These are phyloP conservation scores for Gloeostereum incarnatum DNA, from an alignment of 768 basidiomycete species.

Conservation along the genomic window DNA sequence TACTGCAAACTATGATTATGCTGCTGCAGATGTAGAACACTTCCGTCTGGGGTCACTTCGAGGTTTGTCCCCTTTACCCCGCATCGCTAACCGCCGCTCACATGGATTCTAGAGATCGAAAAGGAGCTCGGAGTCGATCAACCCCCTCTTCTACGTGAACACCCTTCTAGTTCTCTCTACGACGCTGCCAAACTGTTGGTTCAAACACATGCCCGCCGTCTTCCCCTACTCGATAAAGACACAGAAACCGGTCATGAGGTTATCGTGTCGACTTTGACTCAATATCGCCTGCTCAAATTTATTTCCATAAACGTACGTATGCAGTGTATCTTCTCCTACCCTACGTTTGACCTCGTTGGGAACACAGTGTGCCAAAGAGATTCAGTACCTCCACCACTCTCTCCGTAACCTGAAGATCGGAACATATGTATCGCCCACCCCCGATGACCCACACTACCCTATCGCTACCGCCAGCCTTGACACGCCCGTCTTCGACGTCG, in stretches of 20 bases:
- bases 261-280: constrained; percentile 91
- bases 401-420: constrained; percentile 88
- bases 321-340: constrained; percentile 1
- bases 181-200: constrained; percentile 88
- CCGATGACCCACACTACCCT: constrained; percentile 71
- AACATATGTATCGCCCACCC: constrained; percentile 67
- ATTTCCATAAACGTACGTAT: constrained; percentile 86
- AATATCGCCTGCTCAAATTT: constrained; percentile 97
- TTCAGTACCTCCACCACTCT: constrained; percentile 69
- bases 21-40: constrained; percentile 84
- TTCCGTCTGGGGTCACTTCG: constrained; percentile 83
- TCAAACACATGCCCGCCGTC: constrained; percentile 88
- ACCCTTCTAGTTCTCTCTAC: constrained; percentile 80
- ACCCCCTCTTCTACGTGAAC: constrained; percentile 83
- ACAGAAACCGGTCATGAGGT: constrained; percentile 92
- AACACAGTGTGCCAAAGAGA: constrained; percentile 77
- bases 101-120: constrained; percentile 69
- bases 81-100: constrained; percentile 3
- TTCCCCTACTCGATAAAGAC: constrained; percentile 91
- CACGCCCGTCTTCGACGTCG: constrained; percentile 95
- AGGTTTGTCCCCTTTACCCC: constrained; percentile 41
- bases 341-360: constrained; percentile 7
- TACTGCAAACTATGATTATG: constrained; percentile 78
- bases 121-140: constrained; percentile 84
- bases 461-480: constrained; percentile 85